These are phyloP conservation scores for Lodderomyces parapsilosis DNA, from an alignment of 1,139 yeast species.

Conservation along the genomic window DNA sequence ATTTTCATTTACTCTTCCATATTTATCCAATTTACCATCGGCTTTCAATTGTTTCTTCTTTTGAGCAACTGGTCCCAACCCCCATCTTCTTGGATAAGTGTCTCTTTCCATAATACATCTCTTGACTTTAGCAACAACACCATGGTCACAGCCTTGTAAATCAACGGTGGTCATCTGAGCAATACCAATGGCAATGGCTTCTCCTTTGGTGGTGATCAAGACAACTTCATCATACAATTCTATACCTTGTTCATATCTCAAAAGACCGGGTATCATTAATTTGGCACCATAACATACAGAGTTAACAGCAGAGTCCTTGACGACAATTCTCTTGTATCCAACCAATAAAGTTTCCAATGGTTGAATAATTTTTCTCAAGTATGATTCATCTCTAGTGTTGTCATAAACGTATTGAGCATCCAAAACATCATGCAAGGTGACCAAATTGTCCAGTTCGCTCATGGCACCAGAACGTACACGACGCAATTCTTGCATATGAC, in stretches of 20 bases:
- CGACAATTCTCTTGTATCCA: conserved; percentile 96
- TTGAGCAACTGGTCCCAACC: conserved; percentile 97
- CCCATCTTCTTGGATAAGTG: conserved; percentile 99
- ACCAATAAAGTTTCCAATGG: conserved; percentile 92
- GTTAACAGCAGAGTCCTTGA: conserved; percentile 96
- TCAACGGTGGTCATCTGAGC: conserved; percentile 99
- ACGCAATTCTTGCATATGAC: conserved; percentile 99
- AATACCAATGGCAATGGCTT: conserved; percentile 97
- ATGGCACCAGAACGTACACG: conserved; percentile 98
- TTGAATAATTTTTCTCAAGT: conserved; percentile 89
- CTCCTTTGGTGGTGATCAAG: conserved; percentile 98
- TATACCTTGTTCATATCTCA: conserved; percentile 97
- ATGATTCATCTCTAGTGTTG: conserved; percentile 94
- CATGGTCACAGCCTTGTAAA: conserved; percentile 95
- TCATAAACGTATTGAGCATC: conserved; percentile 99
- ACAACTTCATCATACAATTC: conserved; percentile 98
- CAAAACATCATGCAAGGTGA: conserved; percentile 92
- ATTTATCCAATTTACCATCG: conserved; percentile 95
- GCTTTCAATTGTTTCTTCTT: conserved; percentile 98
- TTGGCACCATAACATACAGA: conserved; percentile 99
- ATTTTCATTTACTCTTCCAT: conserved; percentile 87
- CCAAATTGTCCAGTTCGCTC: conserved; percentile 86
- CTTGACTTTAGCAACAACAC: conserved; percentile 97
- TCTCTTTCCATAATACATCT: conserved; percentile 99
- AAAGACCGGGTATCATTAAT: conserved; percentile 96